Base-by-base conservation (phyloP, 1,284 basidiomycete species). In the Cryptococcus hybrid region DNA sequence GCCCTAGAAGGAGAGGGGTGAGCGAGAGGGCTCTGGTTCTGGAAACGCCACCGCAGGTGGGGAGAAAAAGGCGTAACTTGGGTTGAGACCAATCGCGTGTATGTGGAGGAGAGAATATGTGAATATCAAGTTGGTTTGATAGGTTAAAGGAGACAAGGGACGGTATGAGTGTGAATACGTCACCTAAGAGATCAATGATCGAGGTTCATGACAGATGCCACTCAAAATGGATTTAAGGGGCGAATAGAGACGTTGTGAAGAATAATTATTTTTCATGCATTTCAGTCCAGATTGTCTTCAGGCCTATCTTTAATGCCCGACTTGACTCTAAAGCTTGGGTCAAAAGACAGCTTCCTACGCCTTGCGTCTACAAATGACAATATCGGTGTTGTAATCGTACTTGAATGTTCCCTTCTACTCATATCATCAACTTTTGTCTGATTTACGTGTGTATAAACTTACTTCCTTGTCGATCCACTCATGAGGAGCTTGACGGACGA, bases 391-490 rank as follows among this genome's bases (percentile, higher is more conserved):
- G 57, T 73, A 75, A 12, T 47, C 51, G 52, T 68, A 74, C 48
- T 62, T 56, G 65, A 74, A 74, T 42, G 68, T 55, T 6, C 73
- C 71, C 4, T 64, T 64, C 71, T 76, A 60, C 3, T 37, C 8
- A 34, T 7, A 13, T 15, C 11, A n/a, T 35, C 12, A 30, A 15
- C 8, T 7, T 11, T 36, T 12, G n/a, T n/a, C 47, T 5, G 9
- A 36, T 13, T 37, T n/a, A 11, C 11, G 34, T 30, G 30, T 4
- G 24, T 15, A 40, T 24, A 38, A 5, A 60, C 69, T 59, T 58
- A 73, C 71, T 47, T 74, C 62, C 54, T 73, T 56, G 60, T 75
- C 66, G 13, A 75, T 50, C 70, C 70, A 76, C 13, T 75, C 66
- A 42, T 70, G 69, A 15, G 69, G 65, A 7, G 58, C 62, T 3